phyloP scores from a whole-genome alignment of 306 rosid genomes.

The Parietaria judaica region DNA sequence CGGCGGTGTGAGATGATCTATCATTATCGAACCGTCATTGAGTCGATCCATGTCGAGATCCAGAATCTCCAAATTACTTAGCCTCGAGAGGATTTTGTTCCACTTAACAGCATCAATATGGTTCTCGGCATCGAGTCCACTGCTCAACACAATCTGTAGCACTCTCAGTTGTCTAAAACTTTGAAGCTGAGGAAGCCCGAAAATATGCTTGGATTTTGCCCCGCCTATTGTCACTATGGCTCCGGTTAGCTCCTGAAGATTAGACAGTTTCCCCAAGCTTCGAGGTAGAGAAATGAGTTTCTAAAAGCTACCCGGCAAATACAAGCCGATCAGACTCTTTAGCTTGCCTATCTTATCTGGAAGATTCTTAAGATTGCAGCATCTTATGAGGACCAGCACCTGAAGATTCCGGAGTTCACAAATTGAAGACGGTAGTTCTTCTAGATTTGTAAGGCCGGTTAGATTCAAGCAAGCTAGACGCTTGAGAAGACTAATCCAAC shows the following conservation, averaged over 20 bases:
- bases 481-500: conserved; percentile 7
- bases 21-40: background rate
- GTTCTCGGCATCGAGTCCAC: background rate
- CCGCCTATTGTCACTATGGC: background rate
- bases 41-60: background rate
- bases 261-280: background rate
- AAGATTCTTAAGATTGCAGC: conserved; percentile 3
- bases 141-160: conserved; percentile 1
- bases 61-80: background rate
- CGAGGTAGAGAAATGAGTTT: too few relatives aligned
- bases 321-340: conserved; percentile 11
- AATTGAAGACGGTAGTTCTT: conserved; percentile 9
- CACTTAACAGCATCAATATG: background rate
- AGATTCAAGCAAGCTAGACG: conserved; percentile 12
- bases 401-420: conserved; percentile 8
- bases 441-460: background rate
- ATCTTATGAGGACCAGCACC: background rate
- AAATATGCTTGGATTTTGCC: background rate
- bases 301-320: too few relatives aligned
- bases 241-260: conserved; percentile 18
- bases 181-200: conserved; percentile 1
- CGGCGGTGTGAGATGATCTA: background rate
- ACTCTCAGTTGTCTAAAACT: conserved; percentile 5
- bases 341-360: conserved; percentile 5
- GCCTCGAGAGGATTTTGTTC: background rate